Evolutionary conservation across 257 asterid species (phyloP).

Genomic region (Cynanchum wilfordii): DNA sequence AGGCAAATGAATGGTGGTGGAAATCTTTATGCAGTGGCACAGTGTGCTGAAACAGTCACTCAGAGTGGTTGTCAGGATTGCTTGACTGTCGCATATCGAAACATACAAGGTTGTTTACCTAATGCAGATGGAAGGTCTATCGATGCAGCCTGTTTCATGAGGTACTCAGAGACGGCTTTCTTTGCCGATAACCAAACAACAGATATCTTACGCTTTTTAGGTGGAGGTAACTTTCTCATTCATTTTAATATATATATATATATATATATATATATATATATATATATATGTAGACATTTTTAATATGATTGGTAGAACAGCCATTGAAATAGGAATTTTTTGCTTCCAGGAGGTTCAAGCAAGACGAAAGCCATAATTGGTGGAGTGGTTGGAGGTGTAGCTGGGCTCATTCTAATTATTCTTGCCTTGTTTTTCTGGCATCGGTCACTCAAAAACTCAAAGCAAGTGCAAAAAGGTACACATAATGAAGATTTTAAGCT

Average conservation of each 20-base stretch:
- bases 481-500: too few species aligned
- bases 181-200: constrained; percentile 55
- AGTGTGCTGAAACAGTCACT: constrained; percentile 61
- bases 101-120: constrained; percentile 65
- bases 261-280: too few species aligned
- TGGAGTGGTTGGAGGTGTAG: constrained; percentile 70
- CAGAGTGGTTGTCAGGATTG: constrained; percentile 63
- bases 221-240: constrained; percentile 24
- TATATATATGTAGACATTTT: not conserved
- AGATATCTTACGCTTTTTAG: constrained; percentile 49
- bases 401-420: constrained; percentile 44
- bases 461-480: constrained; percentile 39
- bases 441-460: constrained; percentile 40
- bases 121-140: constrained; percentile 62
- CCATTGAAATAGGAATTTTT: not conserved
- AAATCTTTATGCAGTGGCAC: constrained; percentile 55
- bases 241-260: too few species aligned
- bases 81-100: constrained; percentile 53
- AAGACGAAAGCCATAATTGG: constrained; percentile 56
- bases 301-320: not conserved
- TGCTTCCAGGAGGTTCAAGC: constrained; percentile 52
- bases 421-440: constrained; percentile 44
- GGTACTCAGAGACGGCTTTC: constrained; percentile 57
- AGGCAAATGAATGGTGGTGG: constrained; percentile 23
- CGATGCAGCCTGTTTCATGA: constrained; percentile 71